Evolutionary conservation across 345 rosid genomes (phyloP), one percentile per base, ranked within the genome.

Genomic region (Syzygium oleosum): DNA sequence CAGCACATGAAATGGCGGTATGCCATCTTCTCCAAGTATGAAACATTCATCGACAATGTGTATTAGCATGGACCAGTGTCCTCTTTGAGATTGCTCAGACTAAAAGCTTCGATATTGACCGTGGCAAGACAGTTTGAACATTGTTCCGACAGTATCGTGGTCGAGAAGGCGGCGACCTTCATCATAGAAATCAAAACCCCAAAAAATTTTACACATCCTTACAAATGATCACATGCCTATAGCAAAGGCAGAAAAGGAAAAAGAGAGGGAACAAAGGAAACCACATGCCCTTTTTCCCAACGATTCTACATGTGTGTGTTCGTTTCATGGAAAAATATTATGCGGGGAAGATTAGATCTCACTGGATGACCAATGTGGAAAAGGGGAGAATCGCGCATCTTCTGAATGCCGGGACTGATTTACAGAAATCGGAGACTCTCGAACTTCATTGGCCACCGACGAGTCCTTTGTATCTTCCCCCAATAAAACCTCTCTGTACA

Each of bases 401-500:
- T 73, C 49, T 73, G 22, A 73, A 5, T 34, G 49, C 83, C 49
- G 27, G 49, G 49, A 73, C 49, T 41, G 83, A 73, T 73, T 34
- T 21, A 38, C 83, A 73, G 49, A 41, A 10, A 73, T 73, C 27
- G 14, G 49, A 73, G 46, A 38, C 49, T 73, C 49, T 12, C 14
- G 43, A 38, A 73, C 83, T 9, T 73, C 83, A 73, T 6, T 38
- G 83, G 83, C 83, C 83, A 38, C 49, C 23, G 49, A 19, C 7
- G 25, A 61, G 68, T 84, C 84, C 88, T 85, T 59, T 73, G 83
- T 54, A 52, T 63, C 84, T 55, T 84, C 88, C 85, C 61, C 86
- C 79, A 55, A 38, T 86, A 85, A 87, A 51, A 90, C 88, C 88
- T 90, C 94, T 90, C 94, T 94, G 92, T 94, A 93, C 94, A 92